Evolutionary conservation across 768 basidiomycete species (phyloP).

Genomic region (Suillus subaureus): DNA sequence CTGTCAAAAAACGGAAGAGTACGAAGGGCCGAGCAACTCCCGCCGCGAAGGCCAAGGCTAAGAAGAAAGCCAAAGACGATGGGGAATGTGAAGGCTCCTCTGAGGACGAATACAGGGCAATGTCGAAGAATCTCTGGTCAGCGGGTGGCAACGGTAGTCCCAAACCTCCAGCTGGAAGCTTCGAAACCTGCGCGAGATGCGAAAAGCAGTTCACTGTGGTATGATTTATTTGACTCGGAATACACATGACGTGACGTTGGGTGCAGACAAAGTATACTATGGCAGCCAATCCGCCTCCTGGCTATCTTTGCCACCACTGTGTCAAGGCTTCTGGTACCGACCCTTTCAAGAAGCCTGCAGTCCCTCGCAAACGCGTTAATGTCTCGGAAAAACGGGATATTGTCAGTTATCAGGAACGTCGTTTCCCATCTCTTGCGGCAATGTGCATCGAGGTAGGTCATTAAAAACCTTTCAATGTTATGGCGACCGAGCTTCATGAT

Average conservation of each 20-base stretch:
- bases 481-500: neutral
- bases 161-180: constrained; percentile 76
- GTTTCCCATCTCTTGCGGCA: constrained; percentile 71
- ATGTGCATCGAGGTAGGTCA: constrained; percentile 73
- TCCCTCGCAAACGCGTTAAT: constrained; percentile 61
- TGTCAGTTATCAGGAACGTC: constrained; percentile 66
- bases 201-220: constrained; percentile 88
- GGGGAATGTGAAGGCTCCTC: constrained; percentile 55
- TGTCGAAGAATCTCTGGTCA: constrained; percentile 52
- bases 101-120: constrained; percentile 68
- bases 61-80: constrained; percentile 44
- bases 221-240: constrained; percentile 8
- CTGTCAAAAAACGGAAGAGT: constrained; percentile 58
- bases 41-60: constrained; percentile 42
- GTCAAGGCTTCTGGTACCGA: constrained; percentile 76
- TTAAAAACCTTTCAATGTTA: neutral
- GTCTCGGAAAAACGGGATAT: constrained; percentile 70
- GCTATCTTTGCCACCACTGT: constrained; percentile 85
- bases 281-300: constrained; percentile 66
- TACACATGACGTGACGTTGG: neutral
- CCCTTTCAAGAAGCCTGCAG: constrained; percentile 81
- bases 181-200: constrained; percentile 82
- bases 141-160: constrained; percentile 31
- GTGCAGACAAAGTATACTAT: constrained; percentile 84
- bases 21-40: constrained; percentile 44